Percentiles rank a stretch among this genome's conserved stretches.
Evolutionary conservation across 345 rosid species (phyloP).

Genomic region (Noccaea bulbosa): DNA sequence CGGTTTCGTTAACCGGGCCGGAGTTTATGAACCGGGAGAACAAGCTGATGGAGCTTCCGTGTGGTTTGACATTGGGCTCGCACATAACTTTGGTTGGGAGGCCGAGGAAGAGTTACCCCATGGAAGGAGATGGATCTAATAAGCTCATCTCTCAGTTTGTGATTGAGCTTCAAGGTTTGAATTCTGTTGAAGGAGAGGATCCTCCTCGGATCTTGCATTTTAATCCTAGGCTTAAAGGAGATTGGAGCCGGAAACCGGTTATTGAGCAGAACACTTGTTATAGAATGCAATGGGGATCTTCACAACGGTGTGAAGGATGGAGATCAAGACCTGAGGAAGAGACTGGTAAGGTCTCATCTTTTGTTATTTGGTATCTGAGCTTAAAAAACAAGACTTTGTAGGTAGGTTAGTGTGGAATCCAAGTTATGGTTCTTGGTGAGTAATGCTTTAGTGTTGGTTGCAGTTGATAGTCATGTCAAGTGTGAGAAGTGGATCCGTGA

Average conservation of each 20-base stretch:
- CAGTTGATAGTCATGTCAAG: slow-evolving; percentile 88
- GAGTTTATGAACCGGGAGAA: slow-evolving; percentile 57
- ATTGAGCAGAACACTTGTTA: slow-evolving; percentile 96
- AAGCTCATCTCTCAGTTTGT: slow-evolving; percentile 82
- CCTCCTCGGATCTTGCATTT: slow-evolving; percentile 94
- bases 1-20: slow-evolving; percentile 61
- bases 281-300: slow-evolving; percentile 92
- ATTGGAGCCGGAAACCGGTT: slow-evolving; percentile 83
- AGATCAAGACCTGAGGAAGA: slow-evolving; percentile 77
- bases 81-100: slow-evolving; percentile 85
- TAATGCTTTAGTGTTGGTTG: slow-evolving; percentile 42
- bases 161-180: slow-evolving; percentile 87
- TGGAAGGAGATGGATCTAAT: slow-evolving; percentile 51
- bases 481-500: slow-evolving; percentile 97
- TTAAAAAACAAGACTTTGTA: background rate
- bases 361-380: slow-evolving; percentile 5
- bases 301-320: slow-evolving; percentile 88
- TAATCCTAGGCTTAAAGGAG: slow-evolving; percentile 90
- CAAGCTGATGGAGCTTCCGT: slow-evolving; percentile 67
- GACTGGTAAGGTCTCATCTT: slow-evolving; percentile 56
- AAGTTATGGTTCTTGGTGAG: background rate
- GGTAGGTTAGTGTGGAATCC: background rate
- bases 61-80: slow-evolving; percentile 88
- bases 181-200: slow-evolving; percentile 88
- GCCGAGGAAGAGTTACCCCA: slow-evolving; percentile 65